A percentile compares a stretch with the other conserved stretches of the same genome.
Evolutionary conservation across 768 basidiomycete genomes (phyloP).

Genomic region (Amanita muscaria): DNA sequence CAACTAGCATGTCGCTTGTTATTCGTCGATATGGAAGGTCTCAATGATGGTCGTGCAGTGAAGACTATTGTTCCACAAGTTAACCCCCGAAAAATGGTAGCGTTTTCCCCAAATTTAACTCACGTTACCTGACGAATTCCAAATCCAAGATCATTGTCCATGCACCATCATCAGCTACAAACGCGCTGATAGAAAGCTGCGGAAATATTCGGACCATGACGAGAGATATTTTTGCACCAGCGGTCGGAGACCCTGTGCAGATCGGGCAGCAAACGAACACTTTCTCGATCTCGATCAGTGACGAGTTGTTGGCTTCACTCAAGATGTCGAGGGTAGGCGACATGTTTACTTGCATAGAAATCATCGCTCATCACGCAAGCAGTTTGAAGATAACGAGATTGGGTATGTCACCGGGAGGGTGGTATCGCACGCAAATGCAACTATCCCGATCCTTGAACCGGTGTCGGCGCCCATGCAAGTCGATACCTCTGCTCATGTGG

Average conservation of each 20-base stretch:
- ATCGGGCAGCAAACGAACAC: conserved; percentile 95
- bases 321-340: conserved; percentile 78
- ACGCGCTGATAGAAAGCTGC: conserved; percentile 72
- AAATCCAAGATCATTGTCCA: conserved; percentile 75
- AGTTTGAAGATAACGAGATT: conserved; percentile 99
- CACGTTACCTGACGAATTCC: background rate
- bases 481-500: conserved; percentile 14
- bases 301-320: conserved; percentile 70
- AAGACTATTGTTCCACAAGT: conserved; percentile 96
- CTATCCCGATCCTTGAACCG: conserved; percentile 82
- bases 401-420: conserved; percentile 89
- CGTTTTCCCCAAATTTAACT: background rate
- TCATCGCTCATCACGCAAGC: conserved; percentile 4
- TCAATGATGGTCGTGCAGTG: conserved; percentile 93
- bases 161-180: conserved; percentile 57
- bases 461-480: conserved; percentile 24
- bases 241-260: conserved; percentile 65
- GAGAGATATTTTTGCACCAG: conserved; percentile 81
- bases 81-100: conserved; percentile 90
- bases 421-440: conserved; percentile 75
- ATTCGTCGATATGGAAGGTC: conserved; percentile 93
- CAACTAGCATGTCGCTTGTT: conserved; percentile 80
- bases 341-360: background rate
- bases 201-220: conserved; percentile 84
- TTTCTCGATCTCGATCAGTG: conserved; percentile 90